phyloP scores from a whole-genome alignment of 2,329 filamentous ascomycete genomes.

The Parastagonospora avenae region DNA sequence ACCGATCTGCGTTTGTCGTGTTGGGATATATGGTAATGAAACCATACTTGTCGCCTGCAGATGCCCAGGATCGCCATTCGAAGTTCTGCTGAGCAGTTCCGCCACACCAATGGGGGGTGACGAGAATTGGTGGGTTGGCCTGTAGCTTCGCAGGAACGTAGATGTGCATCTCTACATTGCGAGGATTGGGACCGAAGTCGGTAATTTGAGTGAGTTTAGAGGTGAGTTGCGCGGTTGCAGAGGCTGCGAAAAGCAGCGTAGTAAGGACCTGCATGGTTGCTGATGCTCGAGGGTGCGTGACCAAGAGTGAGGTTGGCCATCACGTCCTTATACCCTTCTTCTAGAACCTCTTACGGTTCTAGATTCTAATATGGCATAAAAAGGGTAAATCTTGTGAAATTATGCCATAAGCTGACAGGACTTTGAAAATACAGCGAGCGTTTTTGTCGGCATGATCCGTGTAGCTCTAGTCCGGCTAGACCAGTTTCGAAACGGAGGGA shows the following conservation, averaged over 20 bases:
- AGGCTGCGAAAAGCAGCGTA: conserved; percentile 18
- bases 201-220: conserved; percentile 34
- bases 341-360: too few species aligned
- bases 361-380: too few species aligned
- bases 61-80: conserved; percentile 33
- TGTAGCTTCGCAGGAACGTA: conserved; percentile 39
- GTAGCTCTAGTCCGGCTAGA: neutral
- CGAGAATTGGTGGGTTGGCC: conserved; percentile 36
- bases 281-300: neutral
- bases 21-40: conserved; percentile 44
- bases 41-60: conserved; percentile 37
- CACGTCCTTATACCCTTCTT: neutral
- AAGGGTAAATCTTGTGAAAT: too few species aligned
- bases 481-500: neutral
- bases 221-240: conserved; percentile 27
- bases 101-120: conserved; percentile 43
- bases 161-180: conserved; percentile 40
- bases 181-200: conserved; percentile 40
- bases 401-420: neutral
- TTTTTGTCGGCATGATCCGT: neutral
- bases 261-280: conserved; percentile 5
- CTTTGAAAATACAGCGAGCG: neutral
- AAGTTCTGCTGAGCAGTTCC: conserved; percentile 39
- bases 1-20: conserved; percentile 38
- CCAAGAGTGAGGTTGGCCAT: neutral